Conservation (phyloP, 805 yeast genomes). For the Cyberlindnera maritima region DNA sequence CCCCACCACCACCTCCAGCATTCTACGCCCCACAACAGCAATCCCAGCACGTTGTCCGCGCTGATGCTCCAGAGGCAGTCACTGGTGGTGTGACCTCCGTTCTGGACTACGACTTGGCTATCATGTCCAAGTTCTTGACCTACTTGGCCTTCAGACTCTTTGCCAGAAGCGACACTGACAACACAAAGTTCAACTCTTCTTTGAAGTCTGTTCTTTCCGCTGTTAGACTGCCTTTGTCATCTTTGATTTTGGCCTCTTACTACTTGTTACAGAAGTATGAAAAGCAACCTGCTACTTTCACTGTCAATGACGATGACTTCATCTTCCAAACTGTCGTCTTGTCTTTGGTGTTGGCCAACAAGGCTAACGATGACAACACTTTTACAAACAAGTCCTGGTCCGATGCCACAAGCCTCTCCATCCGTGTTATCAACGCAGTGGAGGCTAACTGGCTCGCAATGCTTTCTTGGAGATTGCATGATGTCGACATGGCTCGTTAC, state of each 20-base stretch:
- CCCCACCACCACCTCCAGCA: constrained; percentile 3
- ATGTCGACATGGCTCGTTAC: constrained; percentile 28
- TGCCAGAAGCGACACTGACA: constrained; percentile 43
- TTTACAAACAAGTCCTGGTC: constrained; percentile 95
- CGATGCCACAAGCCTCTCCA: constrained; percentile 83
- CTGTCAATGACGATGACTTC: constrained; percentile 31
- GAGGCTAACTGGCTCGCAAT: constrained; percentile 71
- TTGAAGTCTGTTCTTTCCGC: constrained; percentile 73
- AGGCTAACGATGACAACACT: constrained; percentile 94
- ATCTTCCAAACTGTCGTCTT: constrained; percentile 59
- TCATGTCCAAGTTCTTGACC: constrained; percentile 78
- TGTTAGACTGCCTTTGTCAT: constrained; percentile 81
- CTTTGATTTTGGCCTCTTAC: constrained; percentile 76
- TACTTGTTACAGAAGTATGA: constrained; percentile 65
- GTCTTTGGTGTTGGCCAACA: constrained; percentile 81
- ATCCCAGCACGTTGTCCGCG: constrained; percentile 14
- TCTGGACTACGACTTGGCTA: constrained; percentile 73
- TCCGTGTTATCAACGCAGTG: constrained; percentile 54
- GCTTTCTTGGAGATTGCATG: constrained; percentile 58
- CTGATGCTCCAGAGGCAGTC: constrained; percentile 23
- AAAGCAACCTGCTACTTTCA: constrained; percentile 33
- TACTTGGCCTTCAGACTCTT: constrained; percentile 71
- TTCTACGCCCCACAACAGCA: constrained; percentile 13
- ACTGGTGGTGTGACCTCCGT: constrained; percentile 75
- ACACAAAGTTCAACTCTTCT: constrained; percentile 49